Evolutionary conservation across 2,329 filamentous ascomycete species (phyloP), one percentile per base, ranked within the genome.

Genomic region (Alternaria hordeiaustralica): DNA sequence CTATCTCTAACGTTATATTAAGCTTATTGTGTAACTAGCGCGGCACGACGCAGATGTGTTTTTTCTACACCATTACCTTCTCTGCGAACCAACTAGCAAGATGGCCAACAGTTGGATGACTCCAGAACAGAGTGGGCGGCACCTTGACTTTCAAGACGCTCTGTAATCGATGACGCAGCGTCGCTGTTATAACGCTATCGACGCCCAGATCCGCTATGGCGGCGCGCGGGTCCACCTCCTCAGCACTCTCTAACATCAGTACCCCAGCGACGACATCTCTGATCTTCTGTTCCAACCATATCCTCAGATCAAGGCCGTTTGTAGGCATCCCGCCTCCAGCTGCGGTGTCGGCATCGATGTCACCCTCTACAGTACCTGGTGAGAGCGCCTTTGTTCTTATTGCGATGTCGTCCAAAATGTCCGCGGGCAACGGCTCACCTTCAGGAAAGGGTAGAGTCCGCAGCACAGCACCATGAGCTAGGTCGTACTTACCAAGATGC

Each of bases 401-500:
- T 41, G 36, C 36, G 36, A 41, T 41, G 36, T 41, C 36, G 36
- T 18, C 36, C 36, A 41, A 41, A 18, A 41, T 41, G n/a, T 41
- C n/a, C 36, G n/a, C 36, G 36, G 36, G 36, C 36, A 18, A 0
- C n/a, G 36, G 36, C 36, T 41, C n/a, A 0, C 36, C 36, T 18
- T 3, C 36, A 41, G 36, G n/a, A 10, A 41, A 10, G 36, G 36
- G 15, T 41, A 41, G 0, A 0, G 8, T 41, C 36, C 36, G 36
- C n/a, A 41, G 36, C 36, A 41, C 36, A 41, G 36, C 36, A 41
- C n/a, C 36, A 10, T 41, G 36, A 41, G 36, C 36, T 41, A 41
- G 36, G 36, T 41, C 8, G n/a, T 18, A 41, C 9, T 41, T 41
- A 6, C 36, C 36, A 5, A 82, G 44, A 58, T 82, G 71, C 30